These are phyloP conservation scores for Fennellomyces sp. DNA, from an alignment of 371 early-diverging fungal genomes.

Conservation along the genomic window DNA sequence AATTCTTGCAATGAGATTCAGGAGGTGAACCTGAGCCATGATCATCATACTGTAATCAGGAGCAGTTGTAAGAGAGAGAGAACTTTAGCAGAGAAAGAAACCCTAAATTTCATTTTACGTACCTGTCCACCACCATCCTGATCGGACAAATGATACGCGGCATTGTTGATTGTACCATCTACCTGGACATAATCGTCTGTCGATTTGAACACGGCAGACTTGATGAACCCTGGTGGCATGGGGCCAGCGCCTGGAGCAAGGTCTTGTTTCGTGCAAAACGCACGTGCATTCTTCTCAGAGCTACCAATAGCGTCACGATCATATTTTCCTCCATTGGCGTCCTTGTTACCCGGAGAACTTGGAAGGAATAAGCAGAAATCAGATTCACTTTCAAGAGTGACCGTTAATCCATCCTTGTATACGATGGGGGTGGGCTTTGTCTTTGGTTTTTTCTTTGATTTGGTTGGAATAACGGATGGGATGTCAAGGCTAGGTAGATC, in stretches of 20 bases:
- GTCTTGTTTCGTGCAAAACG: slow-evolving; percentile 28
- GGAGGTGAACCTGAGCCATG: slow-evolving; percentile 25
- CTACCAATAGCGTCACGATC: slow-evolving; percentile 31
- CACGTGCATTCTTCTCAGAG: slow-evolving; percentile 36
- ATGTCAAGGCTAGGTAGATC: too few relatives aligned
- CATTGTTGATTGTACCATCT: slow-evolving; percentile 48
- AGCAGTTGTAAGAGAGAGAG: slow-evolving; percentile 5
- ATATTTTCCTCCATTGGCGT: slow-evolving; percentile 3
- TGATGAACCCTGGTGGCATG: slow-evolving; percentile 51
- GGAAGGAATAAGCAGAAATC: slow-evolving; percentile 50
- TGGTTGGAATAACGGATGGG: too few relatives aligned
- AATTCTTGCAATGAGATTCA: slow-evolving; percentile 32
- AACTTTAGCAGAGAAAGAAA: neutral
- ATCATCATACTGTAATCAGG: slow-evolving; percentile 31
- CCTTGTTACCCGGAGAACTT: slow-evolving; percentile 26
- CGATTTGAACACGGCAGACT: slow-evolving; percentile 32
- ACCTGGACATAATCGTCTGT: slow-evolving; percentile 40
- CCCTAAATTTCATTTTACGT: slow-evolving; percentile 4
- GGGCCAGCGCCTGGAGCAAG: slow-evolving; percentile 19
- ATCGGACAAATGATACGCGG: slow-evolving; percentile 32
- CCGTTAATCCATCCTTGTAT: slow-evolving; percentile 9
- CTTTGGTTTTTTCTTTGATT: neutral
- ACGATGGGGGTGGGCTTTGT: neutral
- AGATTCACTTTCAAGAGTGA: slow-evolving; percentile 18
- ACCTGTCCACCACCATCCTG: slow-evolving; percentile 55